Percentiles rank a stretch among this genome's conserved stretches.
phyloP scores from a whole-genome alignment of 2,329 filamentous ascomycete species.

The Fusarium sacchari region DNA sequence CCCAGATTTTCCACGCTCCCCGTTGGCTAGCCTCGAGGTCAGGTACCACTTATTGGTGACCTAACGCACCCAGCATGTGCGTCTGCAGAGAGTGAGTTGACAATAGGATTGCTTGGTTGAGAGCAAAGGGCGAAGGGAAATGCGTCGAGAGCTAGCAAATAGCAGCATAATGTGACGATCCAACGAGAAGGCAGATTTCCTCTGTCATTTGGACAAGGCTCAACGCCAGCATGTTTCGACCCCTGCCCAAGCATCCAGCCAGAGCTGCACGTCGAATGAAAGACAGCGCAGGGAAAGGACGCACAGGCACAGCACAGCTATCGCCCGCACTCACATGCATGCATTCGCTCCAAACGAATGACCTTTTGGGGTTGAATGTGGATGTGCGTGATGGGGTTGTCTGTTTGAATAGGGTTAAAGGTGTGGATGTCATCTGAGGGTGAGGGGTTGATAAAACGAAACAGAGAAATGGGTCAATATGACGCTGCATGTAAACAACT shows the following conservation, averaged over 20 bases:
- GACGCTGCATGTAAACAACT: slow-evolving; percentile 33
- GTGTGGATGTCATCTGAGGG: slow-evolving; percentile 2
- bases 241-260: slow-evolving; percentile 27
- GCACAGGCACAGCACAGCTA: slow-evolving; percentile 4
- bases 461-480: slow-evolving; percentile 29
- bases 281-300: slow-evolving; percentile 15
- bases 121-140: slow-evolving; percentile 21
- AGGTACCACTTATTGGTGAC: slow-evolving; percentile 31
- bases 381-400: slow-evolving; percentile 2
- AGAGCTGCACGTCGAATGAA: slow-evolving; percentile 27
- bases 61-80: slow-evolving; percentile 22
- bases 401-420: slow-evolving; percentile 10
- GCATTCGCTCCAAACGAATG: slow-evolving; percentile 7
- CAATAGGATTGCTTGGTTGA: slow-evolving; percentile 28
- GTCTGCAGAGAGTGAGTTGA: slow-evolving; percentile 28
- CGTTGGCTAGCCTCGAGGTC: slow-evolving; percentile 18
- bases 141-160: slow-evolving; percentile 20
- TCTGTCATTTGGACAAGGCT: slow-evolving; percentile 17
- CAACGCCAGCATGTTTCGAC: slow-evolving; percentile 29
- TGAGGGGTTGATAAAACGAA: slow-evolving; percentile 25
- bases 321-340: slow-evolving; percentile 26
- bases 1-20: slow-evolving; percentile 11
- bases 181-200: slow-evolving; percentile 25
- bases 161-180: slow-evolving; percentile 24
- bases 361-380: slow-evolving; percentile 2